A percentile compares a stretch with the other conserved stretches of the same genome.
Evolutionary conservation across 331 rosid genomes (phyloP).

Genomic region (Quercus lobata): DNA sequence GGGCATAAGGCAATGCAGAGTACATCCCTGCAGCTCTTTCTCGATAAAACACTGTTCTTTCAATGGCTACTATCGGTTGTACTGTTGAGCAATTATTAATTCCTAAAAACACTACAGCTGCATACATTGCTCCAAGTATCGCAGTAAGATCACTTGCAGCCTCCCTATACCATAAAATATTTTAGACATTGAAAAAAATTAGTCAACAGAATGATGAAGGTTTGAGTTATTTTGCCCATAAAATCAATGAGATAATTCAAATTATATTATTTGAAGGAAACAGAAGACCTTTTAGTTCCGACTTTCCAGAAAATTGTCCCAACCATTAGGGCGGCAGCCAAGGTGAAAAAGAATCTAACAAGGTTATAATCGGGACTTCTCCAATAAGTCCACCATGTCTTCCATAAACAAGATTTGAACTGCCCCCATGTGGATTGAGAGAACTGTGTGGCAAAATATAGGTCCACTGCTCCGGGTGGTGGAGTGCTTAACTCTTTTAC

Average conservation of each 20-base stretch:
- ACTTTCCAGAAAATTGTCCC: constrained; percentile 86
- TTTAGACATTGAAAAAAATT: neutral
- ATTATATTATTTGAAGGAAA: neutral
- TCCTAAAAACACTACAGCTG: constrained; percentile 76
- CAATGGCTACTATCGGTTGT: constrained; percentile 77
- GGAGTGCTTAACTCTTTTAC: constrained; percentile 69
- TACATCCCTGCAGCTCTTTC: constrained; percentile 99
- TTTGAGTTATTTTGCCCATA: neutral
- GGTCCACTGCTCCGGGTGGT: constrained; percentile 61
- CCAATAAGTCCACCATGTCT: constrained; percentile 98
- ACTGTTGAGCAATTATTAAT: constrained; percentile 73
- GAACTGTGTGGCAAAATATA: constrained; percentile 57
- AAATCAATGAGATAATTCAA: neutral
- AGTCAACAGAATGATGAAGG: neutral
- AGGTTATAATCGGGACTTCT: constrained; percentile 98
- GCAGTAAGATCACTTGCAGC: constrained; percentile 38
- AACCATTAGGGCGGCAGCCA: constrained; percentile 68
- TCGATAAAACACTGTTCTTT: constrained; percentile 85
- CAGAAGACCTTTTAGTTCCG: constrained; percentile 56
- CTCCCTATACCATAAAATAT: constrained; percentile 29
- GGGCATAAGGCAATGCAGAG: constrained; percentile 84
- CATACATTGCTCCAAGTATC: constrained; percentile 71
- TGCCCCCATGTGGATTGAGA: constrained; percentile 74
- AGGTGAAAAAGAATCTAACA: constrained; percentile 73
- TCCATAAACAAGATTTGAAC: constrained; percentile 82